Conservation (phyloP, 345 rosid genomes). For the Ceriops tagal region DNA sequence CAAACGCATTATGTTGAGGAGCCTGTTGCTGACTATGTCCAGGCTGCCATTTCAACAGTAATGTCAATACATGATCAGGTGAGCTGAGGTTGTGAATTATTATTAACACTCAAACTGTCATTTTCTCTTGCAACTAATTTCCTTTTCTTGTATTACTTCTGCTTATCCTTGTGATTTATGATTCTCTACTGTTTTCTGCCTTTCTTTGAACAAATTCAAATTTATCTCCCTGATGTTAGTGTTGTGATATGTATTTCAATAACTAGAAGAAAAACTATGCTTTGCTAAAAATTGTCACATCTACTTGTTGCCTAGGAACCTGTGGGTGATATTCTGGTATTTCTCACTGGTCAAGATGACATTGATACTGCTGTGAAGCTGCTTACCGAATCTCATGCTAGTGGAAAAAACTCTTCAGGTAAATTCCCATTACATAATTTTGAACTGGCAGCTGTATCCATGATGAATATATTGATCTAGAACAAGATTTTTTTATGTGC, state of each 20-base stretch:
- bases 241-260: not conserved
- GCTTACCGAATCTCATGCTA: slow-evolving; percentile 61
- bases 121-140: not conserved
- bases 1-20: slow-evolving; percentile 78
- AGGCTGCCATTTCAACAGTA: slow-evolving; percentile 72
- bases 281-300: not conserved
- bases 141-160: not conserved
- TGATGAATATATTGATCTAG: not conserved
- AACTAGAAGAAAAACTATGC: not conserved
- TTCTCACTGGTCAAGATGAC: slow-evolving; percentile 98
- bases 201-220: no score
- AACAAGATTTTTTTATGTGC: slow-evolving; percentile 9
- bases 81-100: slow-evolving; percentile 12
- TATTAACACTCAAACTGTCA: not conserved
- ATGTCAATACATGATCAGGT: slow-evolving; percentile 77
- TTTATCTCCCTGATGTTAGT: not conserved
- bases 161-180: no score
- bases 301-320: slow-evolving; percentile 54
- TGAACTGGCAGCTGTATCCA: slow-evolving; percentile 5
- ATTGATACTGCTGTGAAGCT: slow-evolving; percentile 66
- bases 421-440: slow-evolving; percentile 10
- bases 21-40: slow-evolving; percentile 83
- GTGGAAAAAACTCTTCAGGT: slow-evolving; percentile 67
- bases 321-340: slow-evolving; percentile 79
- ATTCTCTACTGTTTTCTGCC: no score